Percentiles rank a stretch among this genome's conserved stretches.
Conservation (phyloP, 768 basidiomycete genomes). For the Mycena vitilis region DNA sequence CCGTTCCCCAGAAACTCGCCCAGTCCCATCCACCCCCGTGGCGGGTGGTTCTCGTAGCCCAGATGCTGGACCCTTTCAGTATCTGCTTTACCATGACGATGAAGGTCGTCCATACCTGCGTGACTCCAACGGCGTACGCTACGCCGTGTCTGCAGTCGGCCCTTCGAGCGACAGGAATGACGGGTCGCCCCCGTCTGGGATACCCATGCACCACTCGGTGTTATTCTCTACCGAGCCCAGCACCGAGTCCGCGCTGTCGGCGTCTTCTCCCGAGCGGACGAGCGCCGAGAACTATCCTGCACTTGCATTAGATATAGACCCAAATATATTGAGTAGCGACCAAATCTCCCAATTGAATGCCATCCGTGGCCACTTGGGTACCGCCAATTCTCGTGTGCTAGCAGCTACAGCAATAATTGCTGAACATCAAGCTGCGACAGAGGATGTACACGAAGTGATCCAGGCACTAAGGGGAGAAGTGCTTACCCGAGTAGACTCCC, state of each 20-base stretch:
- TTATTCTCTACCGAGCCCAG: background rate
- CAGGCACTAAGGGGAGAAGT: background rate
- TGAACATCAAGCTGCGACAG: background rate
- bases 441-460: background rate
- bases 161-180: no score
- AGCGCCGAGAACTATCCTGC: background rate
- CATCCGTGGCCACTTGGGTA: background rate
- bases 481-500: background rate
- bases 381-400: background rate
- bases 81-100: no score
- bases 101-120: no score
- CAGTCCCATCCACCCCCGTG: no score
- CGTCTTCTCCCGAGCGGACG: background rate
- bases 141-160: no score
- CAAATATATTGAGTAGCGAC: background rate
- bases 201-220: background rate
- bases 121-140: no score
- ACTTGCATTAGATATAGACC: background rate
- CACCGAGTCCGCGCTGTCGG: background rate
- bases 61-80: no score
- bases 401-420: background rate
- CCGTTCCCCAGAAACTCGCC: no score
- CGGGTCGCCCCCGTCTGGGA: no score
- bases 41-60: no score
- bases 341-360: constrained; percentile 5